phyloP scores from a whole-genome alignment of 2,329 filamentous ascomycete species.

The Penicillium sp. region DNA sequence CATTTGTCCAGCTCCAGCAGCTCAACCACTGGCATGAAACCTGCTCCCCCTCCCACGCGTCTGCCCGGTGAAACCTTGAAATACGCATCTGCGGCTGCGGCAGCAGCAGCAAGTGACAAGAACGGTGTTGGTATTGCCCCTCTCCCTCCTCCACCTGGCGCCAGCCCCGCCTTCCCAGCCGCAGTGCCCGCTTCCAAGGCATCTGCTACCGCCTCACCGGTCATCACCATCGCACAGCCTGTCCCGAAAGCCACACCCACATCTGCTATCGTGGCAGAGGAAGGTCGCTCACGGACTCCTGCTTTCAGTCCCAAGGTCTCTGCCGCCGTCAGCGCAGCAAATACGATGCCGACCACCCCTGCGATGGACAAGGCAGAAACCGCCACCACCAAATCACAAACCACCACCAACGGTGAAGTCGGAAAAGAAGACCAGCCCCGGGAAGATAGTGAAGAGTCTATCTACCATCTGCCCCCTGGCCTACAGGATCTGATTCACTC shows the following conservation, averaged over 20 bases:
- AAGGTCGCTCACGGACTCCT: slow-evolving; percentile 58
- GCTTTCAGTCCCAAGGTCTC: slow-evolving; percentile 50
- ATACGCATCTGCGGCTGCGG: slow-evolving; percentile 94
- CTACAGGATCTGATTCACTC: slow-evolving; percentile 90
- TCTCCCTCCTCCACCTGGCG: slow-evolving; percentile 83
- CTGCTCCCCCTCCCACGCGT: slow-evolving; percentile 81
- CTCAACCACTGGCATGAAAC: slow-evolving; percentile 78
- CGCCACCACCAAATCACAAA: slow-evolving; percentile 44
- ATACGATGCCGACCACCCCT: slow-evolving; percentile 52
- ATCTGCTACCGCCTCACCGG: slow-evolving; percentile 64
- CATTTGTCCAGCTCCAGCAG: slow-evolving; percentile 62
- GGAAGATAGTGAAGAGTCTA: slow-evolving; percentile 69
- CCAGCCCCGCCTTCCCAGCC: slow-evolving; percentile 55
- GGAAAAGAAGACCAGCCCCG: slow-evolving; percentile 42
- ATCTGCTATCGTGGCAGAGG: slow-evolving; percentile 47
- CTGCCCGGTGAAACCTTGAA: slow-evolving; percentile 89
- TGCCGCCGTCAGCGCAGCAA: slow-evolving; percentile 45
- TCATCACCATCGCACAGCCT: slow-evolving; percentile 55
- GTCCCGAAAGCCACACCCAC: slow-evolving; percentile 45
- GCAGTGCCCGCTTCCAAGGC: slow-evolving; percentile 56
- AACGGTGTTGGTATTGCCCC: slow-evolving; percentile 89
- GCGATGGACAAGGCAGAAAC: slow-evolving; percentile 53
- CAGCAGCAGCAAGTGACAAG: slow-evolving; percentile 88
- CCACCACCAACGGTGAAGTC: slow-evolving; percentile 54
- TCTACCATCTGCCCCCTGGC: slow-evolving; percentile 89